Percentiles rank a stretch among this genome's conserved stretches.
phyloP scores from a whole-genome alignment of 768 basidiomycete genomes.

The Amanita rimosa region DNA sequence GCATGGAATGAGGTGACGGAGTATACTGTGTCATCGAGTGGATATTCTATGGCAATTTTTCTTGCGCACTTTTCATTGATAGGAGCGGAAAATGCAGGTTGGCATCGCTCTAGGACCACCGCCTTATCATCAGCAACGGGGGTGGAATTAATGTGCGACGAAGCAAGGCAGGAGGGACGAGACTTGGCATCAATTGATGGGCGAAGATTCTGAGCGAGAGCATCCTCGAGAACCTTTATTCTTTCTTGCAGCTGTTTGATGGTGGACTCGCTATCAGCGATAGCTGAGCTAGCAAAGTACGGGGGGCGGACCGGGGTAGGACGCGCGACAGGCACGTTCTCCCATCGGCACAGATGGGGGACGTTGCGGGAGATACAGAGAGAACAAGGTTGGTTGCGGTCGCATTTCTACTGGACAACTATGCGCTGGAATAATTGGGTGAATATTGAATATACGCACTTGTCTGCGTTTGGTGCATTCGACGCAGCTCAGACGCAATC shows the following conservation, averaged over 20 bases:
- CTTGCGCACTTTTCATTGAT: not conserved
- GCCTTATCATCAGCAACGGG: not conserved
- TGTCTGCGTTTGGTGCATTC: slow-evolving; percentile 47
- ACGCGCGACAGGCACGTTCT: slow-evolving; percentile 29
- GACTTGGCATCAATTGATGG: not conserved
- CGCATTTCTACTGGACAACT: slow-evolving; percentile 33
- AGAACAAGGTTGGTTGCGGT: slow-evolving; percentile 30
- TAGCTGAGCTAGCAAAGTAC: not conserved
- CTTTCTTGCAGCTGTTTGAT: slow-evolving; percentile 16
- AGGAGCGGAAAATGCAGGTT: not conserved
- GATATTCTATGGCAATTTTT: slow-evolving; percentile 10
- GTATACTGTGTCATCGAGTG: slow-evolving; percentile 24
- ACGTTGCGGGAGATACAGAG: slow-evolving; percentile 27
- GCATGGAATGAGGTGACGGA: slow-evolving; percentile 28
- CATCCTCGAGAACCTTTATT: slow-evolving; percentile 17
- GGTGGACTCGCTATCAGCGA: slow-evolving; percentile 9
- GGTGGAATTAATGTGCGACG: not conserved
- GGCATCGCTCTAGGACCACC: not conserved
- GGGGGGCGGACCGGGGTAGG: slow-evolving; percentile 30
- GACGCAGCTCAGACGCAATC: slow-evolving; percentile 41
- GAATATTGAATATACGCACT: slow-evolving; percentile 19
- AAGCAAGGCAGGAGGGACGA: not conserved
- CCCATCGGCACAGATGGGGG: slow-evolving; percentile 34
- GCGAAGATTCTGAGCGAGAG: slow-evolving; percentile 9
- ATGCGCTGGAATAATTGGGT: not conserved